Percentiles rank a stretch among this genome's conserved stretches.
Evolutionary conservation across 1,284 basidiomycete species (phyloP).

Genomic region (Ceratobasidium sp.): DNA sequence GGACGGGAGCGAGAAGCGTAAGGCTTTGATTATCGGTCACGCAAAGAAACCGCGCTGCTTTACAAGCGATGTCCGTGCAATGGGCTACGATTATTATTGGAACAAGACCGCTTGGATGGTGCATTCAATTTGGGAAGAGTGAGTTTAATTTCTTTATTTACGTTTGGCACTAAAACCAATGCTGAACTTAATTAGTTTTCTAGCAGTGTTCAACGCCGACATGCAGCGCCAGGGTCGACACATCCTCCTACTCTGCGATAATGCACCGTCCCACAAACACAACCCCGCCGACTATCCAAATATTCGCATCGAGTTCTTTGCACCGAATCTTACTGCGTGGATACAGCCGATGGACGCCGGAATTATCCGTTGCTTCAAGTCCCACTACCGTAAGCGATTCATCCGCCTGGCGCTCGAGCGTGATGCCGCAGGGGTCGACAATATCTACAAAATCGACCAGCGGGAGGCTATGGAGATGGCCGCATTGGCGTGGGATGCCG

Average conservation of each 20-base stretch:
- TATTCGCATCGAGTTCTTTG: slow-evolving; percentile 9
- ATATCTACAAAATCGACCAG: slow-evolving; percentile 44
- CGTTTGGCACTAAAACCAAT: neutral
- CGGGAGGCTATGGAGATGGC: slow-evolving; percentile 42
- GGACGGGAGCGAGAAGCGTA: slow-evolving; percentile 54
- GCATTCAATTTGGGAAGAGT: slow-evolving; percentile 49
- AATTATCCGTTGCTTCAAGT: slow-evolving; percentile 43
- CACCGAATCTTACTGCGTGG: slow-evolving; percentile 35
- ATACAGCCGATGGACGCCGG: slow-evolving; percentile 44
- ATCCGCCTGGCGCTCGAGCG: slow-evolving; percentile 23
- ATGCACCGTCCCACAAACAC: slow-evolving; percentile 31
- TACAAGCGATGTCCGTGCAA: slow-evolving; percentile 49
- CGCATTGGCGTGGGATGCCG: slow-evolving; percentile 34
- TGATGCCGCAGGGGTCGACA: slow-evolving; percentile 18
- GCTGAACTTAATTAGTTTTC: slow-evolving; percentile 3
- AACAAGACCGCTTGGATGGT: slow-evolving; percentile 59
- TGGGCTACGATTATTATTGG: slow-evolving; percentile 56
- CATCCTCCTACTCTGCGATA: slow-evolving; percentile 40
- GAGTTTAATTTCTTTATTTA: neutral
- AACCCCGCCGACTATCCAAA: neutral
- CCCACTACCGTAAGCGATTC: slow-evolving; percentile 27
- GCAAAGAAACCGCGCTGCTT: slow-evolving; percentile 53
- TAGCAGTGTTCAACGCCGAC: neutral
- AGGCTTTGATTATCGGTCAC: slow-evolving; percentile 56
- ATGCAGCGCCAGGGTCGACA: slow-evolving; percentile 3